Evolutionary conservation across 2,329 filamentous ascomycete genomes (phyloP).

Genomic region (Dactylella cylindrospora): DNA sequence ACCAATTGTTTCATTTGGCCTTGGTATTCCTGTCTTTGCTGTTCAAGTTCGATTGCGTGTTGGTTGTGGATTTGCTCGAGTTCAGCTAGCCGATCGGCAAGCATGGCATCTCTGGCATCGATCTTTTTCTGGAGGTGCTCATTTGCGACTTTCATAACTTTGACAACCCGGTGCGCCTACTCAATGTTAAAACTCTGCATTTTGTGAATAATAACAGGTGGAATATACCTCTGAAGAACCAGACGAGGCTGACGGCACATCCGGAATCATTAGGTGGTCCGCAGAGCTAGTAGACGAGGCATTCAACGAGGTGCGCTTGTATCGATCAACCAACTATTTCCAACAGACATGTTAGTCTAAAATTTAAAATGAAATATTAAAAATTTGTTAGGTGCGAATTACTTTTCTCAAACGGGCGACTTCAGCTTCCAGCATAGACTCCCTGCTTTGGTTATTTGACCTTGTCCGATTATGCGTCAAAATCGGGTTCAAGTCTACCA

Average conservation of each 20-base stretch:
- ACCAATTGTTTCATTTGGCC: slow-evolving; percentile 12
- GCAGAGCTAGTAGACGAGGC: slow-evolving; percentile 17
- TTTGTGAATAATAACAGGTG: not conserved
- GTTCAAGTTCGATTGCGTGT: slow-evolving; percentile 30
- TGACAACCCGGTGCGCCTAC: slow-evolving; percentile 34
- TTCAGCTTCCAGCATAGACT: slow-evolving; percentile 32
- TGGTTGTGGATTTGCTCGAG: slow-evolving; percentile 22
- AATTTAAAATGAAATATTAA: not conserved
- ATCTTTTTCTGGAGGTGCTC: slow-evolving; percentile 42
- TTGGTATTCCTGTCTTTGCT: slow-evolving; percentile 28
- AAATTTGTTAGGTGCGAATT: not conserved
- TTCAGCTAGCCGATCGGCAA: slow-evolving; percentile 33
- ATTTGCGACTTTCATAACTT: slow-evolving; percentile 40
- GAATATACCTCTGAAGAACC: slow-evolving; percentile 26
- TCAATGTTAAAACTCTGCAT: not conserved
- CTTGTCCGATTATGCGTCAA: slow-evolving; percentile 8
- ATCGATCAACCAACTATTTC: slow-evolving; percentile 26
- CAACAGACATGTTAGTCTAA: not conserved
- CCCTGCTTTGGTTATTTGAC: slow-evolving; percentile 18
- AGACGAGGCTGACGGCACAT: not conserved
- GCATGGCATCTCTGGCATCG: slow-evolving; percentile 29
- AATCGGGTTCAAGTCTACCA: slow-evolving; percentile 20
- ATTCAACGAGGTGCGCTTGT: slow-evolving; percentile 28
- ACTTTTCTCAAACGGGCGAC: slow-evolving; percentile 39
- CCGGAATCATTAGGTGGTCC: slow-evolving; percentile 15